These are phyloP conservation scores for Boletus barrowsii DNA, from an alignment of 768 basidiomycete genomes.

Conservation along the genomic window DNA sequence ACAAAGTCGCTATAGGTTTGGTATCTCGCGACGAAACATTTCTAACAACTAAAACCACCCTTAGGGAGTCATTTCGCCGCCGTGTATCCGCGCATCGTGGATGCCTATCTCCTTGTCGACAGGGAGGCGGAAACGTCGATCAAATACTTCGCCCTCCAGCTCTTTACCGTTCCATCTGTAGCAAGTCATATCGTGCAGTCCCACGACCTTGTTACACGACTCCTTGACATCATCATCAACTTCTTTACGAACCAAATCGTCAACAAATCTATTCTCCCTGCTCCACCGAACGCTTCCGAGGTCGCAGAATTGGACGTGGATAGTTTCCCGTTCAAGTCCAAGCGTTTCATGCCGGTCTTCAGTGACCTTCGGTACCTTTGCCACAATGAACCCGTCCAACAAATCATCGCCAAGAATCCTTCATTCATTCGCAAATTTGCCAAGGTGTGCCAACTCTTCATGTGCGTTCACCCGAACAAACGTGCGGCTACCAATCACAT, in stretches of 20 bases:
- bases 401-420: slow-evolving; percentile 66
- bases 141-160: slow-evolving; percentile 88
- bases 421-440: slow-evolving; percentile 70
- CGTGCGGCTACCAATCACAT: slow-evolving; percentile 80
- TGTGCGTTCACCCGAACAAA: slow-evolving; percentile 89
- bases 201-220: slow-evolving; percentile 68
- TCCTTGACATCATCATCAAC: slow-evolving; percentile 80
- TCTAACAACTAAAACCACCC: slow-evolving; percentile 1
- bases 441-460: slow-evolving; percentile 82
- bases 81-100: slow-evolving; percentile 83
- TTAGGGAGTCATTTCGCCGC: slow-evolving; percentile 80
- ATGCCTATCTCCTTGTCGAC: slow-evolving; percentile 88
- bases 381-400: slow-evolving; percentile 76
- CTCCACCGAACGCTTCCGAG: slow-evolving; percentile 16
- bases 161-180: slow-evolving; percentile 89
- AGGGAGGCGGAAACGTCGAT: slow-evolving; percentile 94
- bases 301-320: slow-evolving; percentile 68
- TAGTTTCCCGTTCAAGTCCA: slow-evolving; percentile 84
- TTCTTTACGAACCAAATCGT: slow-evolving; percentile 92
- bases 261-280: slow-evolving; percentile 60
- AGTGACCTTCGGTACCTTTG: slow-evolving; percentile 85
- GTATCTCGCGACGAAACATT: slow-evolving; percentile 5
- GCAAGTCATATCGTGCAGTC: slow-evolving; percentile 73
- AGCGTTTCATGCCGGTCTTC: slow-evolving; percentile 94
- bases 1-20: slow-evolving; percentile 76